Evolutionary conservation across 768 basidiomycete species (phyloP).

Genomic region (Gymnopilus dilepis): DNA sequence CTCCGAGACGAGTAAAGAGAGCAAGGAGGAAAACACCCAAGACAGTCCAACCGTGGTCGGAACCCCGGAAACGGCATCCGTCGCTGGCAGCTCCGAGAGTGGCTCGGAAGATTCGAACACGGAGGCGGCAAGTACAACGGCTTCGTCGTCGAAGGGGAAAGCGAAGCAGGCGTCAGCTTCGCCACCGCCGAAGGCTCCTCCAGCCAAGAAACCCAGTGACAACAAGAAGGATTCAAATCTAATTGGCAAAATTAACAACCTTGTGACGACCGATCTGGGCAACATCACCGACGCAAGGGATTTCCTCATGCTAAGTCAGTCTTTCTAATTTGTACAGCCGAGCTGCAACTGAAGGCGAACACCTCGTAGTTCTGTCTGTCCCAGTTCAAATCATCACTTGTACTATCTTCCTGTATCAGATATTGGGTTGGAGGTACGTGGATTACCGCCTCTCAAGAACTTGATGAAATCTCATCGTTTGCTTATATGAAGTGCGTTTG

Average conservation of each 20-base stretch:
- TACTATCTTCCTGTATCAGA: slow-evolving; percentile 48
- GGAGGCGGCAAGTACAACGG: neutral
- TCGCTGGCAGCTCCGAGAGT: slow-evolving; percentile 11
- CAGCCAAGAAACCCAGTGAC: neutral
- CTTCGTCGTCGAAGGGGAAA: neutral
- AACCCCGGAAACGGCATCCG: slow-evolving; percentile 10
- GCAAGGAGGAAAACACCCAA: neutral
- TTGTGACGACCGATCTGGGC: slow-evolving; percentile 31
- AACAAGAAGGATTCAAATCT: slow-evolving; percentile 42
- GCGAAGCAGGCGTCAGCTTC: neutral
- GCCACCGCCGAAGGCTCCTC: neutral
- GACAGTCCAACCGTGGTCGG: slow-evolving; percentile 5
- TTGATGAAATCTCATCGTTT: no score
- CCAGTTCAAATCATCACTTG: slow-evolving; percentile 47
- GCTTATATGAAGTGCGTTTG: slow-evolving; percentile 48
- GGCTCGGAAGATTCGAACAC: neutral
- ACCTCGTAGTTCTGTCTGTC: slow-evolving; percentile 38
- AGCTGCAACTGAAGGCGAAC: slow-evolving; percentile 1
- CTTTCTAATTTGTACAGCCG: neutral
- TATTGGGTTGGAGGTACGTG: slow-evolving; percentile 52
- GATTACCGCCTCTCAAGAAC: neutral
- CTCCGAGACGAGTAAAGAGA: slow-evolving; percentile 5
- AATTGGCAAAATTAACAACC: slow-evolving; percentile 77
- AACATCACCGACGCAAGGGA: slow-evolving; percentile 38
- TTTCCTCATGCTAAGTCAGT: slow-evolving; percentile 24